Conservation (phyloP, 2,329 filamentous ascomycete genomes). For the Diaporthe ilicicola region DNA sequence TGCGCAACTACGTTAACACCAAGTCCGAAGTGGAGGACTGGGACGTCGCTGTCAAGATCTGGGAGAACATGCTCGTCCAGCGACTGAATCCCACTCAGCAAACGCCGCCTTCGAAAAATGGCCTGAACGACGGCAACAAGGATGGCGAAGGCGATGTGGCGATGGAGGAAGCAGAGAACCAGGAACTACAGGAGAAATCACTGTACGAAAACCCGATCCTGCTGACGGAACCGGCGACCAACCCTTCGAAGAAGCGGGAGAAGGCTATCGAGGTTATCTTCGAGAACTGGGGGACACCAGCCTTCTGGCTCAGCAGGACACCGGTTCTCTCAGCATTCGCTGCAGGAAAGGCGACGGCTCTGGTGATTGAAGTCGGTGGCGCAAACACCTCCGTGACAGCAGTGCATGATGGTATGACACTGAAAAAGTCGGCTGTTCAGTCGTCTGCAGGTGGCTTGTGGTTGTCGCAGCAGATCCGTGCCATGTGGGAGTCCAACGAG, state of each 20-base stretch:
- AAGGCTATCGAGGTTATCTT: slow-evolving; percentile 96
- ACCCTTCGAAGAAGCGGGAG: slow-evolving; percentile 84
- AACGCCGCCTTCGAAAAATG: slow-evolving; percentile 76
- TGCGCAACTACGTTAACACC: slow-evolving; percentile 89
- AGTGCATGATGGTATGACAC: slow-evolving; percentile 91
- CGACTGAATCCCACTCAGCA: slow-evolving; percentile 82
- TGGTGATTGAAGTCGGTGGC: slow-evolving; percentile 92
- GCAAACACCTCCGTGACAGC: slow-evolving; percentile 89
- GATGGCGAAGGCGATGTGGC: slow-evolving; percentile 68
- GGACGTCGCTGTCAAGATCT: slow-evolving; percentile 88
- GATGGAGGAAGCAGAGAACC: slow-evolving; percentile 59
- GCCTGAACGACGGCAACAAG: slow-evolving; percentile 75
- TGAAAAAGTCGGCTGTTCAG: slow-evolving; percentile 88
- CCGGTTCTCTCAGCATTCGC: slow-evolving; percentile 92
- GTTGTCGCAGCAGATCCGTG: slow-evolving; percentile 87
- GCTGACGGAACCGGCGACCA: slow-evolving; percentile 96
- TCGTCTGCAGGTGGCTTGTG: slow-evolving; percentile 89
- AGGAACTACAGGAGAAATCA: slow-evolving; percentile 74
- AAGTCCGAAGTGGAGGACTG: slow-evolving; percentile 96
- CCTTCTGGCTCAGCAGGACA: slow-evolving; percentile 90
- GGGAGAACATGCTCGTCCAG: slow-evolving; percentile 92
- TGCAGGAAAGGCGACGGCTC: slow-evolving; percentile 88
- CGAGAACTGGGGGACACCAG: slow-evolving; percentile 95
- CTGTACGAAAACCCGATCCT: slow-evolving; percentile 89
- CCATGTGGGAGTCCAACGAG: slow-evolving; percentile 76